Conservation (phyloP, 169 alveolate genomes). For the Eimeria zaria region DNA sequence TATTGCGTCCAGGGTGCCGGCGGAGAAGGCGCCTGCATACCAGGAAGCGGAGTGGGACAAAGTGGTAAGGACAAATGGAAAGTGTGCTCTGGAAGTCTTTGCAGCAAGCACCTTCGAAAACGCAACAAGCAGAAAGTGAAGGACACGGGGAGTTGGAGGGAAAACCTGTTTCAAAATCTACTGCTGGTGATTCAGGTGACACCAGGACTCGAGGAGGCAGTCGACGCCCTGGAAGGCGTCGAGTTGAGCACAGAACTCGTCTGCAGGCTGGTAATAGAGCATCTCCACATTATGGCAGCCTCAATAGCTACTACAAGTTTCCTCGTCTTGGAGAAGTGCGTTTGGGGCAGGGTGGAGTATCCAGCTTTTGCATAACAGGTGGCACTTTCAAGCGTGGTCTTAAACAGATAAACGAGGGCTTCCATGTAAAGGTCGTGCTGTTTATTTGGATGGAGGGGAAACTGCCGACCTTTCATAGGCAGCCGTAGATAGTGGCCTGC, state of each 20-base stretch:
- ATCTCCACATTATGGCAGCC: not conserved
- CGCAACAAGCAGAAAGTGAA: not conserved
- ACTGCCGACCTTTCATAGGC: not conserved
- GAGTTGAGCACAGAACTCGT: not conserved
- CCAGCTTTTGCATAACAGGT: not conserved
- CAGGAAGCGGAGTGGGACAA: not conserved
- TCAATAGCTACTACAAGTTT: too few relatives aligned
- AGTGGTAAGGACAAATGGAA: not conserved
- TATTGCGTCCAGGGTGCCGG: not conserved
- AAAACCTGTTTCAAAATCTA: not conserved
- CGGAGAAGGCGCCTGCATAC: not conserved
- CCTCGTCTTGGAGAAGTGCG: not conserved
- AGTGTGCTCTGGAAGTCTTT: too few relatives aligned
- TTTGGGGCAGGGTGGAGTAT: not conserved
- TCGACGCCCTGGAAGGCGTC: not conserved
- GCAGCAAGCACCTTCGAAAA: too few relatives aligned
- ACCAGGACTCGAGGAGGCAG: not conserved
- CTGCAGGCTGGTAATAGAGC: not conserved
- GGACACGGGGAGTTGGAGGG: not conserved
- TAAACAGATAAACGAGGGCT: not conserved
- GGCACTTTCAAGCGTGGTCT: not conserved
- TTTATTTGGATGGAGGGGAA: not conserved
- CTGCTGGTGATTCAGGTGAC: not conserved
- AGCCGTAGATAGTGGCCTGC: not conserved
- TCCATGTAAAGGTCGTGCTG: not conserved